A percentile compares a stretch with the other conserved stretches of the same genome.
Conservation (phyloP, 2,329 filamentous ascomycete genomes). For the Emergomyces africanus region DNA sequence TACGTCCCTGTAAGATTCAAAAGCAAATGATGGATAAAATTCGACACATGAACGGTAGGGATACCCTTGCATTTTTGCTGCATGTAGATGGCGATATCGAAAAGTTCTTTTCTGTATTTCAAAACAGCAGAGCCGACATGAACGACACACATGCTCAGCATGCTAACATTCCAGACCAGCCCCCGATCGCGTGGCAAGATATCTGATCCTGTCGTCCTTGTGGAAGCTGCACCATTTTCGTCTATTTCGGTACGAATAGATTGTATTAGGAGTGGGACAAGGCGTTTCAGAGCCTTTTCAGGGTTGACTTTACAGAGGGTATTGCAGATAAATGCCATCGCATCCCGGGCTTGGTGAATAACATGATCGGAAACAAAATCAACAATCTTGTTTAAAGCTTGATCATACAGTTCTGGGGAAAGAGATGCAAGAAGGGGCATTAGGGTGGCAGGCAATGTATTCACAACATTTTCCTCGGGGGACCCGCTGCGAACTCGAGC, state of each 20-base stretch:
- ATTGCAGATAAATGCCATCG: slow-evolving; percentile 98
- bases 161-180: slow-evolving; percentile 91
- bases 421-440: slow-evolving; percentile 81
- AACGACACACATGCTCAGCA: slow-evolving; percentile 96
- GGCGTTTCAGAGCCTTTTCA: slow-evolving; percentile 78
- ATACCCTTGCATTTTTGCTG: slow-evolving; percentile 89
- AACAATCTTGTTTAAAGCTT: slow-evolving; percentile 81
- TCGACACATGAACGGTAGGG: slow-evolving; percentile 90
- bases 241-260: slow-evolving; percentile 96
- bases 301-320: slow-evolving; percentile 92
- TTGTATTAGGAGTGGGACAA: slow-evolving; percentile 79
- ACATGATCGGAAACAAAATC: slow-evolving; percentile 89
- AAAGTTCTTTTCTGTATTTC: slow-evolving; percentile 75
- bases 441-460: slow-evolving; percentile 82
- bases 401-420: slow-evolving; percentile 85
- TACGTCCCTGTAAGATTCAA: slow-evolving; percentile 93
- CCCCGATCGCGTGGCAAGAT: slow-evolving; percentile 85
- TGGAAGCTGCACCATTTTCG: slow-evolving; percentile 89
- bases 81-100: slow-evolving; percentile 90
- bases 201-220: slow-evolving; percentile 83
- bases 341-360: slow-evolving; percentile 90
- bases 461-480: slow-evolving; percentile 94
- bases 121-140: slow-evolving; percentile 87
- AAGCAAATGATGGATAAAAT: slow-evolving; percentile 91
- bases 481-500: slow-evolving; percentile 78